phyloP scores from a whole-genome alignment of 352 stramenopile species.

The Phytophthora europaea region DNA sequence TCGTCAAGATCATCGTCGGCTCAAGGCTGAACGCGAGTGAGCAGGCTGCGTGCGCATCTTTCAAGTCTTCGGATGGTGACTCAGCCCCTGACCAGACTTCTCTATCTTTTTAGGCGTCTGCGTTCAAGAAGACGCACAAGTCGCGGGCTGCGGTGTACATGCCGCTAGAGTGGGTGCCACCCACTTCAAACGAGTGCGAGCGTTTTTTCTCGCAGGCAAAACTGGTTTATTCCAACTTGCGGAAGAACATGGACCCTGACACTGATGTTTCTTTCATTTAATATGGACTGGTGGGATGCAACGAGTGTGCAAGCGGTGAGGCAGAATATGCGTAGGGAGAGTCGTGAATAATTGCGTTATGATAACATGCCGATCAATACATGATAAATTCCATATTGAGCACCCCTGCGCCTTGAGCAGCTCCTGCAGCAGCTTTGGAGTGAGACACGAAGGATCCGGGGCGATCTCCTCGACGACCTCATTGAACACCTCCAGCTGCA shows the following conservation, averaged over 20 bases:
- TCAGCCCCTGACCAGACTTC: neutral
- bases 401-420: too few relatives aligned
- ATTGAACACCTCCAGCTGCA: neutral
- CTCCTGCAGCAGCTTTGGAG: slow-evolving; percentile 17
- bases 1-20: neutral
- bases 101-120: neutral
- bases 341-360: too few relatives aligned
- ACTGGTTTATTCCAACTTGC: neutral
- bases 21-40: neutral
- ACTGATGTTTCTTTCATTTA: slow-evolving; percentile 1
- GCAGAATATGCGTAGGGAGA: too few relatives aligned
- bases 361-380: too few relatives aligned
- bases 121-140: neutral
- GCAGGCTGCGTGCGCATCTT: neutral
- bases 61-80: neutral
- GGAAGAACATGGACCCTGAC: neutral
- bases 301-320: too few relatives aligned
- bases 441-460: slow-evolving; percentile 4
- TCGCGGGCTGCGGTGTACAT: neutral
- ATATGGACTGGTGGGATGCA: too few relatives aligned
- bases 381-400: too few relatives aligned
- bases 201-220: neutral
- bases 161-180: neutral
- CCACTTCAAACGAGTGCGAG: neutral
- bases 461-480: slow-evolving; percentile 19